phyloP scores from a whole-genome alignment of 139 green algal genomes.

The Picochlorum sp. region DNA sequence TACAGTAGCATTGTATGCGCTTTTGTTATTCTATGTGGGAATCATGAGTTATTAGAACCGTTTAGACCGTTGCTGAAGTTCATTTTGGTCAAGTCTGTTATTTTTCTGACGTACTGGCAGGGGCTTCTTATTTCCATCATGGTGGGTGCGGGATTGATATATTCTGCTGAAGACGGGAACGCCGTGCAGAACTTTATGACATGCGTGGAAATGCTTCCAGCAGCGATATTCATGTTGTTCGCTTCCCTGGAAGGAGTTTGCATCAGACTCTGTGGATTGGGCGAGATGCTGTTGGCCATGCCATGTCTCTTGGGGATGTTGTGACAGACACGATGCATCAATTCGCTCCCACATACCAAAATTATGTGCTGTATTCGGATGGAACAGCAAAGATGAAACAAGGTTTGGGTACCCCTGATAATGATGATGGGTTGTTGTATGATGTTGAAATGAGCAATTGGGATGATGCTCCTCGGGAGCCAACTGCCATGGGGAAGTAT shows the following conservation, averaged over 20 bases:
- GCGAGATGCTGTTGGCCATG: constrained; percentile 51
- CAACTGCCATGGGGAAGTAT: background rate
- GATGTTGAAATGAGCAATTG: background rate
- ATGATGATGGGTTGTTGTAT: background rate
- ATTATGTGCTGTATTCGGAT: constrained; percentile 88
- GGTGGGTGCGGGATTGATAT: constrained; percentile 37
- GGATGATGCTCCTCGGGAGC: background rate
- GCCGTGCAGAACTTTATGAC: constrained; percentile 90
- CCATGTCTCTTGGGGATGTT: constrained; percentile 67
- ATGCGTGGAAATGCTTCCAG: constrained; percentile 89
- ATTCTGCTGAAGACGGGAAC: constrained; percentile 45
- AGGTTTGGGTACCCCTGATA: background rate
- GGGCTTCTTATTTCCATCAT: constrained; percentile 64
- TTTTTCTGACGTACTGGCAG: constrained; percentile 98
- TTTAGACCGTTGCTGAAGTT: constrained; percentile 95
- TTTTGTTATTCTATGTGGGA: constrained; percentile 93
- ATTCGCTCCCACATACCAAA: constrained; percentile 84
- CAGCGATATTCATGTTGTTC: constrained; percentile 64
- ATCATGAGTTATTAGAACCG: constrained; percentile 81
- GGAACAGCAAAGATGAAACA: constrained; percentile 14
- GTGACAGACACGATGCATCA: constrained; percentile 81
- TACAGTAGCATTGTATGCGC: constrained; percentile 77
- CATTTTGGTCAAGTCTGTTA: constrained; percentile 86
- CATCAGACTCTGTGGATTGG: constrained; percentile 14
- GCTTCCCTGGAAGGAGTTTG: constrained; percentile 89